Evolutionary conservation across 345 rosid genomes (phyloP).

Genomic region (Eucalyptus cloeziana): DNA sequence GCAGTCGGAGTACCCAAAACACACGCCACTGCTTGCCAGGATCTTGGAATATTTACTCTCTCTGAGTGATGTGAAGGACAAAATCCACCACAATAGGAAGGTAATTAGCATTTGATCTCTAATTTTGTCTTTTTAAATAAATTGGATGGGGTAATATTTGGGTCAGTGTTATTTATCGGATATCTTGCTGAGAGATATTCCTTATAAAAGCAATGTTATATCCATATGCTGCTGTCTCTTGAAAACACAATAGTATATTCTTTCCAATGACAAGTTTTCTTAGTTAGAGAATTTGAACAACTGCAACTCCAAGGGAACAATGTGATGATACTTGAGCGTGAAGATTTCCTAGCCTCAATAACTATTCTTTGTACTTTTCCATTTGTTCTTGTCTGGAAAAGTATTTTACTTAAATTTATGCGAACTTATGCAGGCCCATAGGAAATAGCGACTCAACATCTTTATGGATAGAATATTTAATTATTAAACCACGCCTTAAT

Average conservation of each 20-base stretch:
- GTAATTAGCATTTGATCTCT: slow-evolving; percentile 17
- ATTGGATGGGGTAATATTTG: not conserved
- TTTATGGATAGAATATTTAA: too few relatives aligned
- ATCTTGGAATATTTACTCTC: slow-evolving; percentile 77
- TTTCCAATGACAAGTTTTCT: not conserved
- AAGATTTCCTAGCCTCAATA: not conserved
- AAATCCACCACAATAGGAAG: slow-evolving; percentile 47
- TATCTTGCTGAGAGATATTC: not conserved
- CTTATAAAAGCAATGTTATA: not conserved
- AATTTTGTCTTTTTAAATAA: not conserved
- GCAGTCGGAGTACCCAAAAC: slow-evolving; percentile 78
- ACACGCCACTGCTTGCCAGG: slow-evolving; percentile 76
- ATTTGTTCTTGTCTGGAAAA: not conserved
- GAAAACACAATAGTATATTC: not conserved
- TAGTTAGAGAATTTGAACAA: not conserved
- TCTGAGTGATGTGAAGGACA: slow-evolving; percentile 44
- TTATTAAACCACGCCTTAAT: too few relatives aligned
- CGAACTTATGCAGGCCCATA: too few relatives aligned
- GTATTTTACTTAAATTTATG: not conserved
- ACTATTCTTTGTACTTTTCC: not conserved
- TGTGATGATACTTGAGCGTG: not conserved
- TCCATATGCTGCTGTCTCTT: not conserved
- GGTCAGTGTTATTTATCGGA: not conserved
- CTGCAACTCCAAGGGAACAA: not conserved
- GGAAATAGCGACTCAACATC: too few relatives aligned